These are phyloP conservation scores for Bromus sterilis DNA, from an alignment of 176 grass and related monocot species.

Conservation along the genomic window DNA sequence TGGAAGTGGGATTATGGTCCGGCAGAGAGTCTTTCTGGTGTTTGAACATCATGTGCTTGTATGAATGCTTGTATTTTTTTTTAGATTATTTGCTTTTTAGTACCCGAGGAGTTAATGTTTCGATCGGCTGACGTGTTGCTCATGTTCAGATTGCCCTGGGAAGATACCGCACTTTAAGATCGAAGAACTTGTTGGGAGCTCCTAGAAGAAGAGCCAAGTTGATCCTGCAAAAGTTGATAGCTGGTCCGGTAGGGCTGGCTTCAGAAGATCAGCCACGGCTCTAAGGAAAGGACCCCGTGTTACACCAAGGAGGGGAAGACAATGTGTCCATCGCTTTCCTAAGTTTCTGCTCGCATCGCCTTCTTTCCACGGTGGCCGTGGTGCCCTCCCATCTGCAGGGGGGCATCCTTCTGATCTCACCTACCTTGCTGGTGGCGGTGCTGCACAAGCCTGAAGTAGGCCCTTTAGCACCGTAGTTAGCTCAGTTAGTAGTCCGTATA, in stretches of 20 bases:
- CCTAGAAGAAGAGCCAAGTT: conserved; percentile 26
- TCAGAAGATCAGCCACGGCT: conserved; percentile 63
- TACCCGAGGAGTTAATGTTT: not conserved
- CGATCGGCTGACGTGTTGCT: not conserved
- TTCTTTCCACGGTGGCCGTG: conserved; percentile 78
- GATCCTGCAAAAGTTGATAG: conserved; percentile 26
- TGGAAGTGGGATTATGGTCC: not conserved
- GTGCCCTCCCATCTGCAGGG: conserved; percentile 88
- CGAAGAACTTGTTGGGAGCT: not conserved
- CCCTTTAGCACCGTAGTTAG: conserved; percentile 19
- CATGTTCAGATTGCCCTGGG: conserved; percentile 8
- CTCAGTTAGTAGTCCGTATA: conserved; percentile 18
- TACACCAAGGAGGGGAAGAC: conserved; percentile 36
- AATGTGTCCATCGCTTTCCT: conserved; percentile 52
- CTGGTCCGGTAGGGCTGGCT: conserved; percentile 87
- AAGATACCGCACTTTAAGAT: not conserved
- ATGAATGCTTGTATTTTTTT: not conserved
- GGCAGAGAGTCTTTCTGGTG: not conserved
- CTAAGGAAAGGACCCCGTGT: conserved; percentile 45
- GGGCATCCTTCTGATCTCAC: conserved; percentile 90
- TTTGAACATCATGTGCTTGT: not conserved
- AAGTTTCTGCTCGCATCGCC: conserved; percentile 82
- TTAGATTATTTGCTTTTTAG: not conserved
- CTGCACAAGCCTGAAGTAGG: conserved; percentile 38
- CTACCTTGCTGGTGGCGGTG: conserved; percentile 68